Conservation (phyloP, 2,329 filamentous ascomycete genomes). For the Xylariaceae sp. region DNA sequence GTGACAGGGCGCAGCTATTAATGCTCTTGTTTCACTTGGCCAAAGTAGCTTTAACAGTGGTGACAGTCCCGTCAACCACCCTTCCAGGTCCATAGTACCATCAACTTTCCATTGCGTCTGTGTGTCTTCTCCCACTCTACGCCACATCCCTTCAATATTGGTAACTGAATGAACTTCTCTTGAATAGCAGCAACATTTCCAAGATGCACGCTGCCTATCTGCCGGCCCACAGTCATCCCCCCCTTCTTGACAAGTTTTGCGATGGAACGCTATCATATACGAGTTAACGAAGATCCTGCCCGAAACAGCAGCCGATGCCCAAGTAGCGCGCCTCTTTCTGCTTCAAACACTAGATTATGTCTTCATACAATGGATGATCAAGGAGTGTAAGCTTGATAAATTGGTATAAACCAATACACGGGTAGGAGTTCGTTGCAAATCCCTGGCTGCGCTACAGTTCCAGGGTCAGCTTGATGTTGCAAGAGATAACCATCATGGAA, state of each 20-base stretch:
- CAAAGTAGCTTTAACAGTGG: too few relatives aligned
- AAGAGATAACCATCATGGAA: too few relatives aligned
- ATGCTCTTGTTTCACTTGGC: too few relatives aligned
- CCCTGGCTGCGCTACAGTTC: slow-evolving; percentile 27
- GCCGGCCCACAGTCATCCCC: slow-evolving; percentile 31
- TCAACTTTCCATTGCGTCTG: slow-evolving; percentile 32
- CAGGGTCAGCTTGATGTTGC: not conserved
- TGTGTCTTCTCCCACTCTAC: slow-evolving; percentile 25
- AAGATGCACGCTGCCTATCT: slow-evolving; percentile 29
- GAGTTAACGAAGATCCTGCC: slow-evolving; percentile 39
- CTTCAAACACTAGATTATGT: slow-evolving; percentile 27
- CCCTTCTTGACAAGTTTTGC: slow-evolving; percentile 27
- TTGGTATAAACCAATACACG: slow-evolving; percentile 32
- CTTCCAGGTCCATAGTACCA: slow-evolving; percentile 29
- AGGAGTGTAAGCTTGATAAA: slow-evolving; percentile 30
- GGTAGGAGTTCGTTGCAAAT: slow-evolving; percentile 29
- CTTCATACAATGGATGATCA: slow-evolving; percentile 20
- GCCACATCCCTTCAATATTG: slow-evolving; percentile 30
- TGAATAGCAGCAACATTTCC: slow-evolving; percentile 27
- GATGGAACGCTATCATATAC: slow-evolving; percentile 36
- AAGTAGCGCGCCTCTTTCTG: slow-evolving; percentile 27
- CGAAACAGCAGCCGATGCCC: slow-evolving; percentile 42
- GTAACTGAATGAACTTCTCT: slow-evolving; percentile 21
- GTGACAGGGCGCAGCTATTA: too few relatives aligned
- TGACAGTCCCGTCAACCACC: too few relatives aligned